Conservation (phyloP, 2,329 filamentous ascomycete genomes). For the Stachybotrys chartarum region DNA sequence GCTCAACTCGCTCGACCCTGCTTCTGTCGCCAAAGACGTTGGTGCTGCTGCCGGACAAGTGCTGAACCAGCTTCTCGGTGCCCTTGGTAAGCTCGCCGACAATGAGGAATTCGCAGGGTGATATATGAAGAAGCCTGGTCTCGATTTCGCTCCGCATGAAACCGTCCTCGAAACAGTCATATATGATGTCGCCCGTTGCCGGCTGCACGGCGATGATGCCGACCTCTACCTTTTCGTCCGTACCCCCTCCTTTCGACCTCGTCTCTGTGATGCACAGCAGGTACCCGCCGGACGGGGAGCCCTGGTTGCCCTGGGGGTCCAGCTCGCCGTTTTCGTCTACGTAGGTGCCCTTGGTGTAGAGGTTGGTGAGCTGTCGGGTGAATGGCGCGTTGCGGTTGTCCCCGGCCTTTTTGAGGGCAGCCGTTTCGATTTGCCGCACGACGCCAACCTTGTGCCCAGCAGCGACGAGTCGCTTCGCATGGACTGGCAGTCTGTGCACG, state of each 20-base stretch:
- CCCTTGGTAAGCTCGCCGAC: slow-evolving; percentile 85
- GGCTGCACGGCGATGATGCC: slow-evolving; percentile 93
- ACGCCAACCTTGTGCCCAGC: slow-evolving; percentile 96
- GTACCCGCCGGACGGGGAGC: slow-evolving; percentile 66
- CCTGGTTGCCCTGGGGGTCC: slow-evolving; percentile 39
- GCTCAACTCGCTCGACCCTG: slow-evolving; percentile 72
- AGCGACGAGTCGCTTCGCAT: slow-evolving; percentile 85
- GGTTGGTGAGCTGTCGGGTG: slow-evolving; percentile 83
- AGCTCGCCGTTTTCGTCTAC: slow-evolving; percentile 87
- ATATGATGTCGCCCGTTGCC: slow-evolving; percentile 90
- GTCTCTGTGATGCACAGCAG: slow-evolving; percentile 87
- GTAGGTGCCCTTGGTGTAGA: slow-evolving; percentile 98
- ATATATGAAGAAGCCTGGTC: slow-evolving; percentile 89
- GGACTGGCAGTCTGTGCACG: slow-evolving; percentile 82
- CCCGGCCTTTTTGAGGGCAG: slow-evolving; percentile 88
- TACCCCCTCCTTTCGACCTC: slow-evolving; percentile 69
- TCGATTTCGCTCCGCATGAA: slow-evolving; percentile 98
- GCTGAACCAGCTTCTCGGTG: slow-evolving; percentile 85
- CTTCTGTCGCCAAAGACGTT: slow-evolving; percentile 91
- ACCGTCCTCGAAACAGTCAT: slow-evolving; percentile 92
- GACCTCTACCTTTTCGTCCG: slow-evolving; percentile 88
- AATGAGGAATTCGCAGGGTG: slow-evolving; percentile 89
- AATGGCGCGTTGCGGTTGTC: slow-evolving; percentile 94
- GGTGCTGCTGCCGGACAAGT: slow-evolving; percentile 80
- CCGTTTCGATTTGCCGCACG: slow-evolving; percentile 89